Percentiles rank a stretch among this genome's conserved stretches.
phyloP scores from a whole-genome alignment of 2,329 filamentous ascomycete species.

The Ambrosiella cleistominuta region DNA sequence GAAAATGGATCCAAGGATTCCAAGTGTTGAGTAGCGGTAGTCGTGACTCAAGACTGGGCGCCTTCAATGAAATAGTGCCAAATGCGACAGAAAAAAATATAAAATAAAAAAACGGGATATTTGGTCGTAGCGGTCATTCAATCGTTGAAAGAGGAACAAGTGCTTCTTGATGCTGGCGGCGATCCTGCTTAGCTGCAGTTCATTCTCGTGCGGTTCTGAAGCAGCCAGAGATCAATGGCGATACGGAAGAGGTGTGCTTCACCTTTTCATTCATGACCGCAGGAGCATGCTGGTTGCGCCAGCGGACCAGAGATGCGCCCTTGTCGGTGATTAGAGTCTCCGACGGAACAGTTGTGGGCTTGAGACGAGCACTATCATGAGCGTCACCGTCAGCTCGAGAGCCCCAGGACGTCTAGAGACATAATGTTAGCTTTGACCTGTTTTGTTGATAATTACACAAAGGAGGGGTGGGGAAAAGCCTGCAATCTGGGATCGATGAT shows the following conservation, averaged over 20 bases:
- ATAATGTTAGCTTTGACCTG: background rate
- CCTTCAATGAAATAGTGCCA: too few species aligned
- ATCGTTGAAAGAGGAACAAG: background rate
- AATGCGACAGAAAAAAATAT: too few species aligned
- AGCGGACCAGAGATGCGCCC: background rate
- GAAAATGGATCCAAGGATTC: background rate
- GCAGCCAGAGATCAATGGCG: background rate
- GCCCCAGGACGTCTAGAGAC: constrained; percentile 72
- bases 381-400: constrained; percentile 82
- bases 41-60: background rate
- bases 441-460: background rate
- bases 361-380: constrained; percentile 58
- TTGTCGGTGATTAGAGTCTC: background rate
- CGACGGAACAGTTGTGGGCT: background rate
- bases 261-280: background rate
- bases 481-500: too few species aligned
- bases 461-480: background rate
- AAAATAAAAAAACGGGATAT: background rate
- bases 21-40: background rate
- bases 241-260: background rate
- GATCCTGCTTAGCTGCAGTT: too few species aligned
- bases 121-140: background rate
- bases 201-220: too few species aligned
- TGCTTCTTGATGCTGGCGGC: too few species aligned
- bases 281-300: background rate